Conservation (phyloP, 1,284 basidiomycete genomes). For the Trichosporon coremiiforme region DNA sequence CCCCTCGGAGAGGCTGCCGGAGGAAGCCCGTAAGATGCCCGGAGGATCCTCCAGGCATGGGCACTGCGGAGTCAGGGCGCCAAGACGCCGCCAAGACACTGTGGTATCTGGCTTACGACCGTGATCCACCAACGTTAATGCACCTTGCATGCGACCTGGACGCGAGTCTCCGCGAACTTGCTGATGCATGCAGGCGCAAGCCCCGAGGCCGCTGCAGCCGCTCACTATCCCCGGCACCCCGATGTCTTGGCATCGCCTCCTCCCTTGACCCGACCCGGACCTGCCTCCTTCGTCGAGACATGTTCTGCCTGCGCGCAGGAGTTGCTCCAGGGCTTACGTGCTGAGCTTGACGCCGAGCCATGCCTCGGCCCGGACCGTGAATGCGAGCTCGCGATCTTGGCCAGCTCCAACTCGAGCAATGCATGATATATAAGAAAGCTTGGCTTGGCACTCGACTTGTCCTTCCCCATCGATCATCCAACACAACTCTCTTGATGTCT, state of each 20-base stretch:
- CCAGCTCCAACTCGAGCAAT: not conserved
- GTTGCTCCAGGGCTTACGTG: conserved; percentile 3
- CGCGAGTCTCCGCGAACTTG: not conserved
- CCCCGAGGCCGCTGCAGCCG: conserved; percentile 9
- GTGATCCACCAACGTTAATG: not conserved
- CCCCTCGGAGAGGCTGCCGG: not conserved
- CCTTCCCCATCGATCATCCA: not conserved
- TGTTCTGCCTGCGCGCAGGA: not conserved
- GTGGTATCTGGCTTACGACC: conserved; percentile 11
- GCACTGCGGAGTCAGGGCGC: conserved; percentile 5
- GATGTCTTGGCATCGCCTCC: conserved; percentile 4
- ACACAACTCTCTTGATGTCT: not conserved
- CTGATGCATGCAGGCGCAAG: not conserved
- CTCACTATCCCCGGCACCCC: conserved; percentile 1
- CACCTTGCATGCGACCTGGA: not conserved
- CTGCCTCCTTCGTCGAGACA: not conserved
- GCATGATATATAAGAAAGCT: conserved; percentile 7
- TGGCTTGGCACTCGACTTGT: conserved; percentile 13
- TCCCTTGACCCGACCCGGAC: conserved; percentile 4
- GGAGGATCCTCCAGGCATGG: not conserved
- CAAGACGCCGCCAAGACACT: conserved; percentile 6
- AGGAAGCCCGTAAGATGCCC: not conserved
- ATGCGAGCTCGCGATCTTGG: not conserved
- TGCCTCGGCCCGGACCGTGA: conserved; percentile 13
- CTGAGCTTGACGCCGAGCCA: conserved; percentile 19